phyloP scores from a whole-genome alignment of 2,329 filamentous ascomycete genomes.

The Arthrobotrys entomopaga region DNA sequence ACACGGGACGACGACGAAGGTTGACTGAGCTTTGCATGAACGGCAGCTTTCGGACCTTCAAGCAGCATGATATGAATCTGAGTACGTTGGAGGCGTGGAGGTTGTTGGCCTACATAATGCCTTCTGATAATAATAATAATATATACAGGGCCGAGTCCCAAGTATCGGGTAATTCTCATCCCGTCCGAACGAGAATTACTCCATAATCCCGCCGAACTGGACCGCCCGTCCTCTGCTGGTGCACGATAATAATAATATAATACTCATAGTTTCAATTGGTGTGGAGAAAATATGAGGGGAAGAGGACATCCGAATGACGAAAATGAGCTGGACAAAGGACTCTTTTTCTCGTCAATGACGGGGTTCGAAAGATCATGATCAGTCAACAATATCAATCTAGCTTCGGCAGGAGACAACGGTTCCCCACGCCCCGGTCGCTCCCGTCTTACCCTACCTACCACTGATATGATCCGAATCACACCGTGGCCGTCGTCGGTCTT shows the following conservation, averaged over 20 bases:
- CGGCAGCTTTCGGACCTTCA: conserved; percentile 16
- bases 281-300: background rate
- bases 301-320: conserved; percentile 5
- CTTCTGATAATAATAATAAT: conserved; percentile 31
- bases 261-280: too few species aligned
- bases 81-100: conserved; percentile 3
- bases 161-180: conserved; percentile 53
- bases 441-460: conserved; percentile 43
- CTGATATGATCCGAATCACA: conserved; percentile 53
- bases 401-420: background rate
- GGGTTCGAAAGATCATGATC: background rate
- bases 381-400: conserved; percentile 11
- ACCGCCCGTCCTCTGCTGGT: conserved; percentile 29
- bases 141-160: conserved; percentile 36
- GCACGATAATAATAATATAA: background rate
- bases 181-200: conserved; percentile 47
- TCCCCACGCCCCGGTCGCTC: conserved; percentile 49
- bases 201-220: conserved; percentile 46
- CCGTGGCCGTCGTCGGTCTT: conserved; percentile 23
- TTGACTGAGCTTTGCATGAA: conserved; percentile 34
- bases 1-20: conserved; percentile 15
- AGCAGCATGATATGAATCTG: background rate
- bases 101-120: conserved; percentile 23
- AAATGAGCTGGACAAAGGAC: background rate
- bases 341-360: too few species aligned